phyloP scores from a whole-genome alignment of 352 stramenopile species.

The Phytopythium kandeliae region DNA sequence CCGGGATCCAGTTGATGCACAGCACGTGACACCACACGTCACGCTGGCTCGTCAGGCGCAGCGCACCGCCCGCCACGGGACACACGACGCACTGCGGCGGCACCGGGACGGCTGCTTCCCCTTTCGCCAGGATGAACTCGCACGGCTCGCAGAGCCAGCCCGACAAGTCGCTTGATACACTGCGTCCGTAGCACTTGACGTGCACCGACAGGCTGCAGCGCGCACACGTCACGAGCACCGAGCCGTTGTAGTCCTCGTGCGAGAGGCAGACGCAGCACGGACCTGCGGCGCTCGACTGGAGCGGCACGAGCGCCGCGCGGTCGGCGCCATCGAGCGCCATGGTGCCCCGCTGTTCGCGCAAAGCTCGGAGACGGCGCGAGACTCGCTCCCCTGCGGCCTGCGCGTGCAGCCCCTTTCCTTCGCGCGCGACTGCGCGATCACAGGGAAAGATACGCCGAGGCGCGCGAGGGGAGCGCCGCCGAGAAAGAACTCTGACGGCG shows the following conservation, averaged over 20 bases:
- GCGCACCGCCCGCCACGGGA: constrained; percentile 55
- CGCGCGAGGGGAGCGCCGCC: too few relatives aligned
- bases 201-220: constrained; percentile 65
- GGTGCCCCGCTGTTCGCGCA: too few relatives aligned
- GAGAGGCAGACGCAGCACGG: constrained; percentile 77
- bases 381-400: background rate
- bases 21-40: constrained; percentile 79
- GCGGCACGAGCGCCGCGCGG: constrained; percentile 1
- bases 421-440: background rate
- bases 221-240: constrained; percentile 52
- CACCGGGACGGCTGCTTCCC: constrained; percentile 6
- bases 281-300: background rate
- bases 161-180: constrained; percentile 23
- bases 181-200: constrained; percentile 73
- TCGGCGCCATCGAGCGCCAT: background rate
- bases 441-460: background rate
- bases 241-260: constrained; percentile 47
- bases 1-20: constrained; percentile 84
- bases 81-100: constrained; percentile 63
- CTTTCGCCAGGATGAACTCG: constrained; percentile 10
- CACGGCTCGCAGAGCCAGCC: constrained; percentile 72
- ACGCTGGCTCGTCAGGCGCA: constrained; percentile 55
- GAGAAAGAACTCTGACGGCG: background rate
- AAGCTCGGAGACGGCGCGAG: too few relatives aligned
- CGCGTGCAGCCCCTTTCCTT: background rate